A percentile compares a stretch with the other conserved stretches of the same genome.
These are phyloP conservation scores for Lactarius indigo DNA, from an alignment of 768 basidiomycete species.

Conservation along the genomic window DNA sequence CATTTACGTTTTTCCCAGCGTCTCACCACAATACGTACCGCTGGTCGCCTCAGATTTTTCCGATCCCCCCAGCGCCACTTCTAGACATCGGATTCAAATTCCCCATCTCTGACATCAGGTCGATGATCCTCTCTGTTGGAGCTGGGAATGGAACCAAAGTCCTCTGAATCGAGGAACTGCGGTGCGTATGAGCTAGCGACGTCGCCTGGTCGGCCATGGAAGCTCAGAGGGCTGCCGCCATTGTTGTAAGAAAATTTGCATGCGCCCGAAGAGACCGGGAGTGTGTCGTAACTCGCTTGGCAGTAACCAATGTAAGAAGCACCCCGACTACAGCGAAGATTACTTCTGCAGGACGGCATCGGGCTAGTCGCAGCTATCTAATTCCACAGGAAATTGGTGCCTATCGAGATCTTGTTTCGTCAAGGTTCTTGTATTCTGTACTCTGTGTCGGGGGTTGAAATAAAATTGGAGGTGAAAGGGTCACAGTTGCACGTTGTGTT, in stretches of 20 bases:
- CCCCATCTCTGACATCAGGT: background rate
- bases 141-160: no score
- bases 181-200: no score
- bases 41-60: background rate
- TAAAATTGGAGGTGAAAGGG: background rate
- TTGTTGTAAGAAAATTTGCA: background rate
- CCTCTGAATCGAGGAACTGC: background rate
- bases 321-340: background rate
- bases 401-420: background rate
- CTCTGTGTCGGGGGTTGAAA: background rate
- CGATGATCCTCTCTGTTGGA: background rate
- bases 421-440: background rate
- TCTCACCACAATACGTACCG: background rate
- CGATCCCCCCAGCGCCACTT: background rate
- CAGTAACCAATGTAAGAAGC: background rate
- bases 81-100: background rate
- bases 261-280: slow-evolving; percentile 1
- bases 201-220: background rate
- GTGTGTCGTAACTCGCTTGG: background rate
- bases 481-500: background rate
- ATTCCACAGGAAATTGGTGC: background rate
- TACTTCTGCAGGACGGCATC: background rate
- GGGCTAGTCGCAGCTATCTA: background rate
- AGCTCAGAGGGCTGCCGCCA: no score
- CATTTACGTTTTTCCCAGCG: background rate